Evolutionary conservation across 2,329 filamentous ascomycete species (phyloP).

Genomic region (Rhynchosporium graminicola): DNA sequence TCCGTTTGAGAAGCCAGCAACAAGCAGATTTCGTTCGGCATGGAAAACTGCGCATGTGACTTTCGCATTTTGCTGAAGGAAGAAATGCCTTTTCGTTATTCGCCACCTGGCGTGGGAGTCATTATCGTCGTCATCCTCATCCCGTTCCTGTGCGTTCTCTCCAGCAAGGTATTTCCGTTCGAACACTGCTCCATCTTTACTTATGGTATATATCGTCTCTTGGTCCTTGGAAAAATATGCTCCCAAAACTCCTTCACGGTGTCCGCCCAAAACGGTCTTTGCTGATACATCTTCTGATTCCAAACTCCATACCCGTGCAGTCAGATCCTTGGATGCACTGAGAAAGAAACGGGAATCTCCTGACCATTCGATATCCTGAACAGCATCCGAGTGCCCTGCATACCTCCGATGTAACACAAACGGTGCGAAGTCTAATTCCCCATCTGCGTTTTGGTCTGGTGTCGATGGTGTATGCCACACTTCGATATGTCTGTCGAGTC

Average conservation of each 20-base stretch:
- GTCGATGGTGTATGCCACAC: conserved; percentile 95
- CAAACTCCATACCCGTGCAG: conserved; percentile 91
- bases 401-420: conserved; percentile 88
- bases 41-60: conserved; percentile 92
- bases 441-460: conserved; percentile 74
- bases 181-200: conserved; percentile 96
- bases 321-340: conserved; percentile 88
- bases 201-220: conserved; percentile 93
- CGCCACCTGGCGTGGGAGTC: conserved; percentile 80
- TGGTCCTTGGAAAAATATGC: conserved; percentile 97
- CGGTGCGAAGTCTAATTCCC: conserved; percentile 90
- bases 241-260: conserved; percentile 86
- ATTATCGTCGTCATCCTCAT: conserved; percentile 58
- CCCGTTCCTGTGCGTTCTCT: conserved; percentile 53
- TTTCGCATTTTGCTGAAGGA: conserved; percentile 86
- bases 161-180: conserved; percentile 80
- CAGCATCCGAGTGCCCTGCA: conserved; percentile 83
- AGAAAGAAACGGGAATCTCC: conserved; percentile 94
- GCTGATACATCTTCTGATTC: conserved; percentile 83
- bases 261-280: conserved; percentile 86
- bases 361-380: conserved; percentile 91
- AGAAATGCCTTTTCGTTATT: conserved; percentile 88
- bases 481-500: conserved; percentile 82
- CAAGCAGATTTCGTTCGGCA: conserved; percentile 82
- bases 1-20: conserved; percentile 93